Base-by-base conservation (phyloP, 768 basidiomycete genomes). In the Clavulina sp. region DNA sequence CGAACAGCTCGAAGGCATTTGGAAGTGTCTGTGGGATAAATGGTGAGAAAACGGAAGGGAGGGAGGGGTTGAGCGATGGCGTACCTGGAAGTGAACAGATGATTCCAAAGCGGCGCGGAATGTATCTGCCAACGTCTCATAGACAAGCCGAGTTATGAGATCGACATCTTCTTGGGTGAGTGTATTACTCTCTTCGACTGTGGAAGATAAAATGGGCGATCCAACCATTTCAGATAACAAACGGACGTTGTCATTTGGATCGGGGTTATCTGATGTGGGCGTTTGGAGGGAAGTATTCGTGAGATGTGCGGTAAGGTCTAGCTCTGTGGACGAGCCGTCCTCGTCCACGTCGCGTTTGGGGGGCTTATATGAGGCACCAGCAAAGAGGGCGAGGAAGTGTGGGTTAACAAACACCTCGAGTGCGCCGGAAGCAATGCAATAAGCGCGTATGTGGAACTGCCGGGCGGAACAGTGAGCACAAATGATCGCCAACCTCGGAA, bases 1-100 rank as follows among this genome's bases (percentile, higher is more conserved):
- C 95, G 60, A 81, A 97, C 16, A 97, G 74, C 62, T 97, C 93
- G 60, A 96, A 97, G 0, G 85, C 87, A 61, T 96, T 96, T 1
- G 85, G 80, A 21, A 89, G 63, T 1, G 84, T 74, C 85, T 95
- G 61, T 34, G 59, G 41, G 2, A 16, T 28, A 16, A 33, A 1
- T 9, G 26, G 40, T 21, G 34, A 29, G 36, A 46, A 18, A n/a
- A n/a, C n/a, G n/a, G n/a, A 46, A 32, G 19, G 38, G 21, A 31
- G 3, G 29, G 21, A 46, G 9, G 13, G 31, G 40, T 9, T 46
- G 43, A 46, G 31, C 7, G 31, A 49, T 48, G 57, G 29, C 49
- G 41, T 60, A 77, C 89, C 73, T 92, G 86, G 60, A 92, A 92
- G 62, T 91, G 78, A 23, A 87, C 64, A 16, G 86, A 83, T 57